Conservation (phyloP, 163 green algal genomes). For the Scenedesmus sp. region DNA sequence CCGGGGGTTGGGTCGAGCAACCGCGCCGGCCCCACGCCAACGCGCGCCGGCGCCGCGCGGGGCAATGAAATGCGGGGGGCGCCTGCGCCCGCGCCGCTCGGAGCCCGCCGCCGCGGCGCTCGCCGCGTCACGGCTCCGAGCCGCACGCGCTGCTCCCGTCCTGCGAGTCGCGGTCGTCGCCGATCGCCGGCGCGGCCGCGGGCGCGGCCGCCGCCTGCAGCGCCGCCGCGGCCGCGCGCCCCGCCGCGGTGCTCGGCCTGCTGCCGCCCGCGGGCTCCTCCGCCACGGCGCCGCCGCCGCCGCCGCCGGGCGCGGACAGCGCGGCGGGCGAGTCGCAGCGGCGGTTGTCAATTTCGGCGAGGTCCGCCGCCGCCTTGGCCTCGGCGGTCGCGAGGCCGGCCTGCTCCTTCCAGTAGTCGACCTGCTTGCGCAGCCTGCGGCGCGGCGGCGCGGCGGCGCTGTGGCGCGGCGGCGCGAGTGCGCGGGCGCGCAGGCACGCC, state of each 20-base stretch:
- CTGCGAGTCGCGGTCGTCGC: not conserved
- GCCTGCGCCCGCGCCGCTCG: no score
- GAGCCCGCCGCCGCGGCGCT: no score
- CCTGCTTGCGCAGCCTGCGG: slow-evolving; percentile 65
- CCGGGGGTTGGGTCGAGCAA: no score
- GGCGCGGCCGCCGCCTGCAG: slow-evolving; percentile 27
- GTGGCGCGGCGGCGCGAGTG: no score
- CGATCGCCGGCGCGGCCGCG: slow-evolving; percentile 1
- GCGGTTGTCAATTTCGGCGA: slow-evolving; percentile 24
- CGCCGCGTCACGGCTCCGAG: no score
- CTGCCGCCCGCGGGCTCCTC: not conserved
- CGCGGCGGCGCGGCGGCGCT: no score
- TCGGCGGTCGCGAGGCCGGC: slow-evolving; percentile 59
- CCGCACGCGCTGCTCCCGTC: not conserved
- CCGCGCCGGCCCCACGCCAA: no score
- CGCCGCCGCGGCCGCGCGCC: not conserved
- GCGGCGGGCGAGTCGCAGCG: slow-evolving; percentile 33
- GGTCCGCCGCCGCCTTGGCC: slow-evolving; percentile 27
- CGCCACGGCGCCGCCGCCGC: no score
- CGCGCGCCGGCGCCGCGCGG: no score
- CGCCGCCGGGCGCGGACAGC: no score
- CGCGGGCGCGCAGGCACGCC: no score
- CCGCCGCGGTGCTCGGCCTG: slow-evolving; percentile 13
- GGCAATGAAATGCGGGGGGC: no score
- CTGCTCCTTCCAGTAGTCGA: slow-evolving; percentile 82